Conservation (phyloP, 768 basidiomycete genomes). For the Jaapia argillacea region DNA sequence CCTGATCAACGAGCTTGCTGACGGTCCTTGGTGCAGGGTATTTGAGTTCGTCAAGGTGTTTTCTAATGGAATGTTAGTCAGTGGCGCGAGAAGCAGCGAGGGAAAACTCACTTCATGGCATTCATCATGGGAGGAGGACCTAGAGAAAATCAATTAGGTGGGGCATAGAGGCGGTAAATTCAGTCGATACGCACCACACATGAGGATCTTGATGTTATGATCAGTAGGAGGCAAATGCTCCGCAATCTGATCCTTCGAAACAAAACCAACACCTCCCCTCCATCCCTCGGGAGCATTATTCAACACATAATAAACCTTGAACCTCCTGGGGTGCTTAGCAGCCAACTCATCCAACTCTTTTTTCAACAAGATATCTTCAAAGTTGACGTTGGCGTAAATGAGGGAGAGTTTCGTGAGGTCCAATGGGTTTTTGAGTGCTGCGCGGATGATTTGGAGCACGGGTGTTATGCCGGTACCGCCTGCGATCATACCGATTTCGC, state of each 20-base stretch:
- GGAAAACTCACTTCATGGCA: constrained; percentile 61
- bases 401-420: constrained; percentile 79
- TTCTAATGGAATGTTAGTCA: constrained; percentile 34
- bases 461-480: constrained; percentile 98
- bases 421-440: constrained; percentile 80
- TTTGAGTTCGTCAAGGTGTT: constrained; percentile 79
- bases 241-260: constrained; percentile 87
- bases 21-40: constrained; percentile 83
- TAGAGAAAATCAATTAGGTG: too few species aligned
- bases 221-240: constrained; percentile 59
- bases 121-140: constrained; percentile 70
- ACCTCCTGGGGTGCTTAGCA: constrained; percentile 47
- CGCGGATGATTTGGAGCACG: constrained; percentile 96
- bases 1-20: constrained; percentile 90
- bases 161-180: constrained; percentile 1
- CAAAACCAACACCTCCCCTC: constrained; percentile 88
- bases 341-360: constrained; percentile 79
- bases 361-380: constrained; percentile 87
- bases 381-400: constrained; percentile 94
- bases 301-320: constrained; percentile 84
- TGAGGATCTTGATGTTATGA: constrained; percentile 70
- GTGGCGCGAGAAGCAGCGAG: constrained; percentile 5
- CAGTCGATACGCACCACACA: constrained; percentile 53
- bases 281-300: constrained; percentile 89
- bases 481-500: constrained; percentile 90